These are phyloP conservation scores for Endocalyx cinctus DNA, from an alignment of 2,329 filamentous ascomycete genomes.

Conservation along the genomic window DNA sequence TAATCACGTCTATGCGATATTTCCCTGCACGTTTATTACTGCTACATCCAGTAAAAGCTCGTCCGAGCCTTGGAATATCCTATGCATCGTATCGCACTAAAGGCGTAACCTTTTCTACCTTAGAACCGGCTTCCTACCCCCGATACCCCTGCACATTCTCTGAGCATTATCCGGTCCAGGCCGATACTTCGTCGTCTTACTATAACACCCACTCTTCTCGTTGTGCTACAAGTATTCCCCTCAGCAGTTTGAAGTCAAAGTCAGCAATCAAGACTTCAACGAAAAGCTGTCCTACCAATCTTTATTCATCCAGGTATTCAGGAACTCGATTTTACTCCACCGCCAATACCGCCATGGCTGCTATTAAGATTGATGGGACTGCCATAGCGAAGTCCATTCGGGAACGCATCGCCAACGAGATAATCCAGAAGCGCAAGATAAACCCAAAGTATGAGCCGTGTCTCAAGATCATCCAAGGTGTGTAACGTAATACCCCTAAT, in stretches of 20 bases:
- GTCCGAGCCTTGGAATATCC: no score
- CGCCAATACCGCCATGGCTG: conserved; percentile 67
- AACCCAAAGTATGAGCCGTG: conserved; percentile 87
- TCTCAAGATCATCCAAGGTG: conserved; percentile 93
- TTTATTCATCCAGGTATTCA: no score
- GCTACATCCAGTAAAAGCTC: no score
- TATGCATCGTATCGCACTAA: no score
- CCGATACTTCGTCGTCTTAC: conserved; percentile 12
- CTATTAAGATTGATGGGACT: conserved; percentile 90
- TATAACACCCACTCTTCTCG: conserved; percentile 8
- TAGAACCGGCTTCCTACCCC: conserved; percentile 18
- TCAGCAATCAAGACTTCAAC: no score
- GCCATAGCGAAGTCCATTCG: conserved; percentile 91
- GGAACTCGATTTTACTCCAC: conserved; percentile 36
- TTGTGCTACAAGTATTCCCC: conserved; percentile 4
- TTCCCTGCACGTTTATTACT: no score
- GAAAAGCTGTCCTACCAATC: no score
- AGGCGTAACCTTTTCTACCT: conserved; percentile 1
- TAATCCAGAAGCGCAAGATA: conserved; percentile 71
- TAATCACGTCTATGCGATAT: no score
- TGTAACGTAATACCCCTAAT: conserved; percentile 21
- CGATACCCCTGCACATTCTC: conserved; percentile 18
- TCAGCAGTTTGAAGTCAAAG: no score
- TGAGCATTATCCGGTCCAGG: conserved; percentile 9
- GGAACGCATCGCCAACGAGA: conserved; percentile 73